These are phyloP conservation scores for Sicyos baderoa DNA, from an alignment of 306 rosid species.

Conservation along the genomic window DNA sequence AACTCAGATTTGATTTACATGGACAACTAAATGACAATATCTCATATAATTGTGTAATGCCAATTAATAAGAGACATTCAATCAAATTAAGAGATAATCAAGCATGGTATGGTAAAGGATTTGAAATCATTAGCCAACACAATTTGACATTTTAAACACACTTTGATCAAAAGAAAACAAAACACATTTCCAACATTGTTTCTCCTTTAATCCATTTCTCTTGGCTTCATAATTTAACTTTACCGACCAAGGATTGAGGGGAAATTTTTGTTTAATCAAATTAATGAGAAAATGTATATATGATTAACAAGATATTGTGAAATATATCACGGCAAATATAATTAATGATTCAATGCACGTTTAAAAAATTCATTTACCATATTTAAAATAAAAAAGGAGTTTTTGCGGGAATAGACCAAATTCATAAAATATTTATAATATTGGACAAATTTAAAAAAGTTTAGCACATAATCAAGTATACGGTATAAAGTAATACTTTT, in stretches of 20 bases:
- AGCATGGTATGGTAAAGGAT: conserved; percentile 9
- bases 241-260: background rate
- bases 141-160: conserved; percentile 12
- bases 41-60: background rate
- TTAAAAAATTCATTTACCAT: no score
- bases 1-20: background rate
- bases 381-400: no score
- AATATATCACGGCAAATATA: background rate
- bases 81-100: conserved; percentile 1
- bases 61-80: background rate
- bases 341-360: no score
- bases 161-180: conserved; percentile 6
- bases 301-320: background rate
- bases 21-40: conserved; percentile 16
- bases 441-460: no score
- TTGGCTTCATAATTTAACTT: conserved; percentile 11
- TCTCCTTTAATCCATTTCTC: conserved; percentile 3
- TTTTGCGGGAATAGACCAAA: no score
- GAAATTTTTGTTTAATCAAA: background rate
- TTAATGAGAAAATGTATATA: no score
- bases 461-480: no score
- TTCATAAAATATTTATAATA: no score
- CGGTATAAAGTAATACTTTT: no score
- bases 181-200: conserved; percentile 3
- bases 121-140: conserved; percentile 13